Evolutionary conservation across 805 yeast species (phyloP).

Genomic region (Cyberlindnera petersonii): DNA sequence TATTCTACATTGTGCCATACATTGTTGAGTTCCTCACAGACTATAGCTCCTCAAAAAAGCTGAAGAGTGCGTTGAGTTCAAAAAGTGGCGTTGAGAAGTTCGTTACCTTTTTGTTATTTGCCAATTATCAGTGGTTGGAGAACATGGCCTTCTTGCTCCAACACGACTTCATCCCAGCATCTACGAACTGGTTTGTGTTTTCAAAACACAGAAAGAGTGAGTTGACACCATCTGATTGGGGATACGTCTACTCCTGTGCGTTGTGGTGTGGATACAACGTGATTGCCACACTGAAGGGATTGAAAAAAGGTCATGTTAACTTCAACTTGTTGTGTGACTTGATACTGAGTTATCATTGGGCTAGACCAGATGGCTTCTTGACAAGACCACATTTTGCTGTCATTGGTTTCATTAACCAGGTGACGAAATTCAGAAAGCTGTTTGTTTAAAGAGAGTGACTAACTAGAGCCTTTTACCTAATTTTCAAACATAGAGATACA

Average conservation of each 20-base stretch:
- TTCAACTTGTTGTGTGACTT: conserved; percentile 16
- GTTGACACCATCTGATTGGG: conserved; percentile 20
- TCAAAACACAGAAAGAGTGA: conserved; percentile 11
- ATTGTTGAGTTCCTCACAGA: conserved; percentile 15
- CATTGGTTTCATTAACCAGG: conserved; percentile 19
- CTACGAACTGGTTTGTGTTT: conserved; percentile 13
- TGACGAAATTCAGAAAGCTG: conserved; percentile 12
- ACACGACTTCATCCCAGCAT: conserved; percentile 18
- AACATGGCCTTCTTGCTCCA: conserved; percentile 19
- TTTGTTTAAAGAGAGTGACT: conserved; percentile 1
- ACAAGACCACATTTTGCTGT: conserved; percentile 18
- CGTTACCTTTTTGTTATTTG: conserved; percentile 14
- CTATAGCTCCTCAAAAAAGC: conserved; percentile 15
- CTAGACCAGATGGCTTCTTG: conserved; percentile 17
- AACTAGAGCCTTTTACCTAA: too few relatives aligned
- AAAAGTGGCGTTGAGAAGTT: conserved; percentile 14
- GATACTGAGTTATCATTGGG: conserved; percentile 23
- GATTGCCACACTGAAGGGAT: conserved; percentile 13
- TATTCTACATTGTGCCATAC: conserved; percentile 21
- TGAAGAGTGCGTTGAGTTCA: conserved; percentile 7
- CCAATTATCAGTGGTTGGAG: conserved; percentile 19
- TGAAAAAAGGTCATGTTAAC: conserved; percentile 7
- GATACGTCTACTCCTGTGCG: conserved; percentile 22
- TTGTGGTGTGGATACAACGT: conserved; percentile 19
- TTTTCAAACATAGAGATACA: too few relatives aligned